Evolutionary conservation across 2,329 filamentous ascomycete genomes (phyloP), one percentile per base, ranked within the genome.

Genomic region (Talaromyces marneffei): DNA sequence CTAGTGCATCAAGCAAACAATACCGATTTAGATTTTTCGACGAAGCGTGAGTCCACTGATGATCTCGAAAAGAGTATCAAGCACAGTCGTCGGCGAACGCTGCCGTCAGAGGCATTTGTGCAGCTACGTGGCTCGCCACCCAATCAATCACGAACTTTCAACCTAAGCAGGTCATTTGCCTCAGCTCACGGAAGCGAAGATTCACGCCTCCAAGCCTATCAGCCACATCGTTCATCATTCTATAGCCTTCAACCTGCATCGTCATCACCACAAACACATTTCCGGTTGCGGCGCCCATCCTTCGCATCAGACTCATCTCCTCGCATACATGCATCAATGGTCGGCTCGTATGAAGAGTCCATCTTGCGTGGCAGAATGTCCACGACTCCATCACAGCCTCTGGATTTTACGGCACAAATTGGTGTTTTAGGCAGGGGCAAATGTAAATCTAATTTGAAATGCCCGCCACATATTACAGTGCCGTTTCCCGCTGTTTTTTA

Each of bases 401-500:
- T 99, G 5, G 88, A 96, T 66, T 99, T 99, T 70, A 83, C 95
- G 5, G 94, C 94, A 29, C 92, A 97, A 71, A 97, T 99, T 61
- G 94, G 94, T 23, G 94, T 97, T 0, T 79, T 97, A 16, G 94
- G 92, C 9, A 87, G 88, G 67, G 92, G 92, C 7, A 89, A 93
- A 67, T 97, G 93, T 80, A 96, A 92, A 73, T 77, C 91, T 1
- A 92, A 84, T 67, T 80, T 97, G 18, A 86, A 86, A 63, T 97
- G 94, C 70, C 94, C 94, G 1, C 82, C 92, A 7, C 94, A 99
- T 73, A 91, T 97, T 60, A 93, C 89, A 0, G 80, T 99, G 3
- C 88, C 91, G 0, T 97, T 97, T 69, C 91, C 92, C 1, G 94
- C 93, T 1, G 93, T 97, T 0, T 99, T 97, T 70, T 99, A 97